Percentiles rank a stretch among this genome's conserved stretches.
These are phyloP conservation scores for Fusarium graminum DNA, from an alignment of 2,329 filamentous ascomycete genomes.

Conservation along the genomic window DNA sequence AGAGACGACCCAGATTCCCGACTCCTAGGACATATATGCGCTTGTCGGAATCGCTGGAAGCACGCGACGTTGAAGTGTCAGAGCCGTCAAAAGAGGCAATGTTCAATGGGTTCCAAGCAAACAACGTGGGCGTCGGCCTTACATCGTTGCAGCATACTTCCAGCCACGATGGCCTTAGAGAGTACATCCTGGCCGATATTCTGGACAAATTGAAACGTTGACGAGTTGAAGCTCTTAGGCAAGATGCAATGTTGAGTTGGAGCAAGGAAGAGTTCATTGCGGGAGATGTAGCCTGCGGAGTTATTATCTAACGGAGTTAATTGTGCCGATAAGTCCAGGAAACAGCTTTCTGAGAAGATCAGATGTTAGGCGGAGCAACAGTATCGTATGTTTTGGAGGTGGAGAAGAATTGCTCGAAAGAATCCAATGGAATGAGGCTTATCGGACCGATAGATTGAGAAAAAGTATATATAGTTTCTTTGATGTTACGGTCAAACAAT, in stretches of 20 bases:
- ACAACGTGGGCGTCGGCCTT: constrained; percentile 52
- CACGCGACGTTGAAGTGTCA: not conserved
- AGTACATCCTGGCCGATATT: constrained; percentile 42
- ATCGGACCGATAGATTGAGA: not conserved
- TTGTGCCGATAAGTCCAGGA: not conserved
- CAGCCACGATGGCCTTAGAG: constrained; percentile 54
- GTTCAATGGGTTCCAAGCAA: constrained; percentile 54
- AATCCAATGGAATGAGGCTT: not conserved
- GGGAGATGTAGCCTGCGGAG: not conserved
- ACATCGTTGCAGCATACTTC: constrained; percentile 46
- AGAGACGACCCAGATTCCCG: constrained; percentile 84
- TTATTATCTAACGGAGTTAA: constrained; percentile 2
- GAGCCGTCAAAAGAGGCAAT: constrained; percentile 29
- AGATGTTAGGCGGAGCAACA: constrained; percentile 2
- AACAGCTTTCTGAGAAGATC: not conserved
- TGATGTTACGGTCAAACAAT: not conserved
- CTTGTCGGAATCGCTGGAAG: constrained; percentile 40
- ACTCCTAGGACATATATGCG: constrained; percentile 83
- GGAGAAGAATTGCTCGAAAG: not conserved
- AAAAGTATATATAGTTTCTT: not conserved
- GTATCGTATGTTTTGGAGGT: constrained; percentile 12
- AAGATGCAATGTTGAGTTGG: not conserved
- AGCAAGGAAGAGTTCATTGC: constrained; percentile 15
- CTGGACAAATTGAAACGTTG: not conserved
- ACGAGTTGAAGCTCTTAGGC: not conserved